phyloP scores from a whole-genome alignment of 2,329 filamentous ascomycete genomes.

The Cladobotryum protrusum region DNA sequence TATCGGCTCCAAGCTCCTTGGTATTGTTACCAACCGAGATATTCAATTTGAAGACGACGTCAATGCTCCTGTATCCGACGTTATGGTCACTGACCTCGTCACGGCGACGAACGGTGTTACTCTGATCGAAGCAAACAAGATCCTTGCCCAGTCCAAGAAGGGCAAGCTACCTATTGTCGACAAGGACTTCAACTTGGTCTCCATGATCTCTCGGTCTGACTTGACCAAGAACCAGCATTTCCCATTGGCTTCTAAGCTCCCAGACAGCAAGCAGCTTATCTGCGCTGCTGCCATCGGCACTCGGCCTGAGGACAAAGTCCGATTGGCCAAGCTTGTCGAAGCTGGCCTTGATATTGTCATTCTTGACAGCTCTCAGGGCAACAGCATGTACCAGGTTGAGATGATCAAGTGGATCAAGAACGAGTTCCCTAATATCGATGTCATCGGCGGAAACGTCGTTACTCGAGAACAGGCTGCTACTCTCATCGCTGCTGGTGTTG shows the following conservation, averaged over 20 bases:
- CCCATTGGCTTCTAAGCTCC: constrained; percentile 91
- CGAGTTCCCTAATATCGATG: constrained; percentile 77
- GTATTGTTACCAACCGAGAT: constrained; percentile 96
- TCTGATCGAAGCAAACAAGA: constrained; percentile 82
- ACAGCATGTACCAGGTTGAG: constrained; percentile 96
- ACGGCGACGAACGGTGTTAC: constrained; percentile 80
- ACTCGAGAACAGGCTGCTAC: constrained; percentile 92
- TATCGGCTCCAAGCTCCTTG: constrained; percentile 90
- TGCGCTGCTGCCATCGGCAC: constrained; percentile 94
- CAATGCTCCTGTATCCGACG: constrained; percentile 67
- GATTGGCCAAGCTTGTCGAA: constrained; percentile 82
- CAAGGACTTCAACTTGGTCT: constrained; percentile 74
- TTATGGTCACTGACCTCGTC: constrained; percentile 94
- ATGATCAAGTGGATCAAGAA: constrained; percentile 97
- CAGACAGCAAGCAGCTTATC: constrained; percentile 95
- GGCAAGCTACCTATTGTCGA: constrained; percentile 95
- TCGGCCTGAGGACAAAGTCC: constrained; percentile 82
- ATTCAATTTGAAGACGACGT: constrained; percentile 88
- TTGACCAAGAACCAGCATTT: constrained; percentile 98
- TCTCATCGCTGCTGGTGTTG: constrained; percentile 87
- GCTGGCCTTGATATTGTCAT: constrained; percentile 93
- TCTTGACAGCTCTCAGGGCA: constrained; percentile 93
- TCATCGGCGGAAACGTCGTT: constrained; percentile 97
- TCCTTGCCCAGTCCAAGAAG: constrained; percentile 94
- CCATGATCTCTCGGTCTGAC: constrained; percentile 89